Conservation (phyloP, 192 early-diverging fungal species). For the Chytriomyces sp. region DNA sequence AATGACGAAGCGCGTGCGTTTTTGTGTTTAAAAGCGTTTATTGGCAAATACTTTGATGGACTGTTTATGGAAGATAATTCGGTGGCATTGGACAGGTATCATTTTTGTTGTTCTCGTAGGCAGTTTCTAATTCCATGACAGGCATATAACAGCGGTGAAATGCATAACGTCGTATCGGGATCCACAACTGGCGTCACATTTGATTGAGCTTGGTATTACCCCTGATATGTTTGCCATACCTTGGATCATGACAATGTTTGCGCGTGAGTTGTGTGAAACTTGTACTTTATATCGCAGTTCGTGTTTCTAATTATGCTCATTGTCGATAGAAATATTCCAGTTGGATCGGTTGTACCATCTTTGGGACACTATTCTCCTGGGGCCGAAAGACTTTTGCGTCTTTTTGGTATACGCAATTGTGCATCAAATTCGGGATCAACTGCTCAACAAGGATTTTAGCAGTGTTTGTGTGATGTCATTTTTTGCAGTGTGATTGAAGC, state of each 20-base stretch:
- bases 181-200: slow-evolving; percentile 70
- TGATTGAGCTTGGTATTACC: slow-evolving; percentile 64
- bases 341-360: slow-evolving; percentile 80
- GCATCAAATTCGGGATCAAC: slow-evolving; percentile 64
- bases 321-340: slow-evolving; percentile 73
- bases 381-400: slow-evolving; percentile 65
- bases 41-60: slow-evolving; percentile 69
- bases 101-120: neutral
- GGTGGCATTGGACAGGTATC: slow-evolving; percentile 68
- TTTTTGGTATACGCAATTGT: slow-evolving; percentile 76
- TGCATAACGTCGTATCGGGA: slow-evolving; percentile 75
- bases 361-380: slow-evolving; percentile 77
- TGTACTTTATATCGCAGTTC: neutral
- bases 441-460: slow-evolving; percentile 75
- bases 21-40: slow-evolving; percentile 66
- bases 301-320: slow-evolving; percentile 10
- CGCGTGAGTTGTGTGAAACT: slow-evolving; percentile 57
- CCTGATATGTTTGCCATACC: slow-evolving; percentile 81
- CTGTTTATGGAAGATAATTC: slow-evolving; percentile 78
- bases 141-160: slow-evolving; percentile 62
- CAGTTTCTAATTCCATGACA: slow-evolving; percentile 9
- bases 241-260: slow-evolving; percentile 83
- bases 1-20: slow-evolving; percentile 77
- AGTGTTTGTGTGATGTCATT: slow-evolving; percentile 54
- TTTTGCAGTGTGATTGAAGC: slow-evolving; percentile 44